Percentiles rank a stretch among this genome's conserved stretches.
These are phyloP conservation scores for Fraxinus xanthoxyloides DNA, from an alignment of 305 asterid species.

Conservation along the genomic window DNA sequence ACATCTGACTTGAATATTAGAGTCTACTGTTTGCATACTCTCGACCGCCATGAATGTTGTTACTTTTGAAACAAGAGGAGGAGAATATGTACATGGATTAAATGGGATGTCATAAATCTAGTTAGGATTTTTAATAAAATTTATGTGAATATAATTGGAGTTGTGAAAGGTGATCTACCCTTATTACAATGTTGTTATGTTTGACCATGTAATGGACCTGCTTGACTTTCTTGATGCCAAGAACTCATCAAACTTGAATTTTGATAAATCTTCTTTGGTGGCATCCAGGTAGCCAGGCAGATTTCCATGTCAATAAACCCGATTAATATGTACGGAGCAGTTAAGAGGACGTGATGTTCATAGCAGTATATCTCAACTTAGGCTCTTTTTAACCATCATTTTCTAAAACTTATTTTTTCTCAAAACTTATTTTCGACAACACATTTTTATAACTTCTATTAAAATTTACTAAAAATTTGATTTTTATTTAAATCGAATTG, in stretches of 20 bases:
- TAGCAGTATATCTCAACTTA: background rate
- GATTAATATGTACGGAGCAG: background rate
- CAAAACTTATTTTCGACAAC: no score
- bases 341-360: background rate
- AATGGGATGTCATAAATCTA: background rate
- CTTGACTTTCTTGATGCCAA: background rate
- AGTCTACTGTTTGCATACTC: no score
- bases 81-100: background rate
- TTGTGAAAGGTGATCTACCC: background rate
- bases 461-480: no score
- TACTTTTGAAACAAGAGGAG: no score
- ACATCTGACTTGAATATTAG: background rate
- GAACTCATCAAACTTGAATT: background rate
- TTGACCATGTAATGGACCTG: background rate
- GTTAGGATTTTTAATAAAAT: background rate
- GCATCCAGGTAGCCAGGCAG: background rate
- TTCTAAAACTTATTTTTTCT: no score
- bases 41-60: no score
- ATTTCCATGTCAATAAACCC: background rate
- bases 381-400: no score
- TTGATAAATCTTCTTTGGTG: background rate
- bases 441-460: no score
- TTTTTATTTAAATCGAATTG: no score
- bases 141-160: background rate
- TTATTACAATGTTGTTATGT: background rate